Percentiles rank a stretch among this genome's conserved stretches.
phyloP scores from a whole-genome alignment of 2,329 filamentous ascomycete species.

The Trichophyton simii region DNA sequence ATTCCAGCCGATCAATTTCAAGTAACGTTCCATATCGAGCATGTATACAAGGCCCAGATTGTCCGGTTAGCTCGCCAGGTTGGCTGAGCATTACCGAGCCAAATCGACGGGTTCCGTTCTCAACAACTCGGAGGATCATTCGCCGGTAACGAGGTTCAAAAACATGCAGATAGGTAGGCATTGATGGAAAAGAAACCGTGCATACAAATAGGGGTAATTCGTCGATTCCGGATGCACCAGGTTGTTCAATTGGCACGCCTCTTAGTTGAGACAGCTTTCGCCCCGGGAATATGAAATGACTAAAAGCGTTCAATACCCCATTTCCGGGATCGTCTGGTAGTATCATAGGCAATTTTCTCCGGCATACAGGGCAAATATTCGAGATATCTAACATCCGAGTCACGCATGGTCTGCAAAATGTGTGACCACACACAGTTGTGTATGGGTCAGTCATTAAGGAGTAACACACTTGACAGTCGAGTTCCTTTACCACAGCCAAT shows the following conservation, averaged over 20 bases:
- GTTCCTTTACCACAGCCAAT: slow-evolving; percentile 51
- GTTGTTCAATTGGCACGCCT: slow-evolving; percentile 46
- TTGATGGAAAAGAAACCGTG: slow-evolving; percentile 60
- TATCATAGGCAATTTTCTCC: slow-evolving; percentile 48
- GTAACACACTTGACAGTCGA: slow-evolving; percentile 86
- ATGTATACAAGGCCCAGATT: slow-evolving; percentile 42
- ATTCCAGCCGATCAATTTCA: slow-evolving; percentile 59
- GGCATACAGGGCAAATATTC: slow-evolving; percentile 67
- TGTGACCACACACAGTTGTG: slow-evolving; percentile 79
- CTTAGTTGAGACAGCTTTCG: slow-evolving; percentile 47
- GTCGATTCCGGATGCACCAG: slow-evolving; percentile 42
- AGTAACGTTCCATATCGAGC: slow-evolving; percentile 66
- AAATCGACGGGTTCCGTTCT: slow-evolving; percentile 58
- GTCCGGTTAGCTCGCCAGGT: slow-evolving; percentile 12
- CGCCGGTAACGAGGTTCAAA: slow-evolving; percentile 83
- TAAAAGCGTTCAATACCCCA: slow-evolving; percentile 48
- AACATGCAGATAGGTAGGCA: slow-evolving; percentile 79
- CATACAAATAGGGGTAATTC: slow-evolving; percentile 61
- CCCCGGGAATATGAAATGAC: slow-evolving; percentile 57
- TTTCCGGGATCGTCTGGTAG: slow-evolving; percentile 47
- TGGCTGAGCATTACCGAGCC: slow-evolving; percentile 70
- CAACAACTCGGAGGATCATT: slow-evolving; percentile 71
- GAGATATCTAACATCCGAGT: slow-evolving; percentile 65
- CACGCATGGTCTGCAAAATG: slow-evolving; percentile 72
- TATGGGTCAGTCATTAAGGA: slow-evolving; percentile 66